A percentile compares a stretch with the other conserved stretches of the same genome.
Evolutionary conservation across 1,284 basidiomycete species (phyloP).

Genomic region (Ceratobasidium sp.): DNA sequence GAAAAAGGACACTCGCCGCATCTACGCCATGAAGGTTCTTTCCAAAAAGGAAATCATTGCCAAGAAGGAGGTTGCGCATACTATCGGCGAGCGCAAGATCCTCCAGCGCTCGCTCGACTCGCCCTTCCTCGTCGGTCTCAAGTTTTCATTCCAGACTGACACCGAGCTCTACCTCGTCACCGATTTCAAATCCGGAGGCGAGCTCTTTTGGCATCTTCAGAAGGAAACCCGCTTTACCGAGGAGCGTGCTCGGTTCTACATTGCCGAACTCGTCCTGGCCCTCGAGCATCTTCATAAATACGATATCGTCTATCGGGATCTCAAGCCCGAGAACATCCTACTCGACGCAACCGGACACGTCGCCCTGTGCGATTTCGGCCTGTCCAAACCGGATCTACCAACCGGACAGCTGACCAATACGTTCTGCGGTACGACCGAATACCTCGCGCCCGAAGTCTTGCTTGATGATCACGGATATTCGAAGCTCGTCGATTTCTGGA

Average conservation of each 20-base stretch:
- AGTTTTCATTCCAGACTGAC: constrained; percentile 98
- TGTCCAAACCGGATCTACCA: constrained; percentile 95
- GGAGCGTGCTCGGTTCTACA: constrained; percentile 93
- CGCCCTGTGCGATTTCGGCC: constrained; percentile 95
- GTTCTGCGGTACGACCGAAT: constrained; percentile 97
- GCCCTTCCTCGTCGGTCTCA: constrained; percentile 97
- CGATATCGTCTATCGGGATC: constrained; percentile 88
- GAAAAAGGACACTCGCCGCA: constrained; percentile 96
- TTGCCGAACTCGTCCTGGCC: constrained; percentile 93
- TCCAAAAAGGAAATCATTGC: constrained; percentile 99
- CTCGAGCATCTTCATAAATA: constrained; percentile 97
- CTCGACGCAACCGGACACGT: constrained; percentile 97
- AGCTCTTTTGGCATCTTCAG: constrained; percentile 98
- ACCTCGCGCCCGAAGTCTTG: constrained; percentile 98
- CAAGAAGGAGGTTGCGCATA: constrained; percentile 99
- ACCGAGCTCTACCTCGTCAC: constrained; percentile 96
- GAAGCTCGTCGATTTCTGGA: constrained; percentile 99
- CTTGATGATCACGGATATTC: constrained; percentile 98
- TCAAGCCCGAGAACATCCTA: constrained; percentile 98
- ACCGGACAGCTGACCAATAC: constrained; percentile 97
- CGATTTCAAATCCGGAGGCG: constrained; percentile 98
- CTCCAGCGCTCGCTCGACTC: constrained; percentile 93
- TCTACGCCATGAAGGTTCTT: constrained; percentile 99
- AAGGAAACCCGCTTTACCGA: constrained; percentile 93
- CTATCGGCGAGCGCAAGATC: constrained; percentile 99